Conservation (phyloP, 2,329 filamentous ascomycete genomes). For the Apiospora saccharicola region DNA sequence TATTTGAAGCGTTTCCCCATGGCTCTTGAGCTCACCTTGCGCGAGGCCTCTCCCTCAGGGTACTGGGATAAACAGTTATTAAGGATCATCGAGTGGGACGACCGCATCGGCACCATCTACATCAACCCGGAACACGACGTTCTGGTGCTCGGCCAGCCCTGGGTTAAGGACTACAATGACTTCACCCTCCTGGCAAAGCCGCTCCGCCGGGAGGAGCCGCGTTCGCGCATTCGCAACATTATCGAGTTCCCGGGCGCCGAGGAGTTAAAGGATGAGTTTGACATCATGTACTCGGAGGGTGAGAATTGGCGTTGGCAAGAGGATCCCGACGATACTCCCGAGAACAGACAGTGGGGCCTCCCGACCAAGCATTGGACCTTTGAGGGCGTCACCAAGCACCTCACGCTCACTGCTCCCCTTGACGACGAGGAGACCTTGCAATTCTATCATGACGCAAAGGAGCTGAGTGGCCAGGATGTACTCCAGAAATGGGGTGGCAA, state of each 20-base stretch:
- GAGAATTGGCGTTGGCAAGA: too few relatives aligned
- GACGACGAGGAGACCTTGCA: background rate
- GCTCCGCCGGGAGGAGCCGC: background rate
- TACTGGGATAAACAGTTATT: too few relatives aligned
- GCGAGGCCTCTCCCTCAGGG: background rate
- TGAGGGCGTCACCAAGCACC: background rate
- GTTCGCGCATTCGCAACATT: background rate
- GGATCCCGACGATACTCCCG: background rate
- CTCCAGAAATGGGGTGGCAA: background rate
- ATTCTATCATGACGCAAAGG: background rate
- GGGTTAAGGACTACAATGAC: background rate
- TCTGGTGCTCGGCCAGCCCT: background rate
- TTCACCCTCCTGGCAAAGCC: background rate
- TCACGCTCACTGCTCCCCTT: background rate
- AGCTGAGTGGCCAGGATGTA: background rate
- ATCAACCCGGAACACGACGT: background rate
- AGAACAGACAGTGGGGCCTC: background rate
- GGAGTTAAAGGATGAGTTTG: background rate
- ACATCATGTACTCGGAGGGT: background rate
- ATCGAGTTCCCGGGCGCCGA: background rate
- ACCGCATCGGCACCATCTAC: background rate
- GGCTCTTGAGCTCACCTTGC: background rate
- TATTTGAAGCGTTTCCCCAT: background rate
- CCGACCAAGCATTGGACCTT: background rate
- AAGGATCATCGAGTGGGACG: too few relatives aligned